These are phyloP conservation scores for Glycyrrhiza uralensis DNA, from an alignment of 306 rosid genomes.

Conservation along the genomic window DNA sequence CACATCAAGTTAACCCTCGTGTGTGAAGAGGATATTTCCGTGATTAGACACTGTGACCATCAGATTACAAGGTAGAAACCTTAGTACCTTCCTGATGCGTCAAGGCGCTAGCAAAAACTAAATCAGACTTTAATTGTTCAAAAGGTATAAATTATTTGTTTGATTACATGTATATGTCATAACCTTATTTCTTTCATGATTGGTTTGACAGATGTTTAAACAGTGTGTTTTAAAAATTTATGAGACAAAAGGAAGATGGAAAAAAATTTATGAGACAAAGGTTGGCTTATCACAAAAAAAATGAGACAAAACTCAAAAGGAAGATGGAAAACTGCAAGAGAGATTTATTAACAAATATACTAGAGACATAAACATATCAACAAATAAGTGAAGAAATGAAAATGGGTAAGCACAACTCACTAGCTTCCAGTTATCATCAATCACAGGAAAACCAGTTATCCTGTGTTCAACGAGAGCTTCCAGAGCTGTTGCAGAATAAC, in stretches of 20 bases:
- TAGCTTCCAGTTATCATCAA: constrained; percentile 84
- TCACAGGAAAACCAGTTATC: constrained; percentile 96
- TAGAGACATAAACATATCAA: neutral
- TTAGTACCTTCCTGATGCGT: neutral
- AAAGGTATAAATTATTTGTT: neutral
- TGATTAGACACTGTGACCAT: neutral
- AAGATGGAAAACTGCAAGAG: neutral
- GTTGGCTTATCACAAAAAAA: too few relatives aligned
- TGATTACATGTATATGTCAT: neutral
- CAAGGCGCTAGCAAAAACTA: neutral
- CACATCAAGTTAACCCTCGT: neutral
- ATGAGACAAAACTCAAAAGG: too few relatives aligned
- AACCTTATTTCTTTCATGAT: neutral
- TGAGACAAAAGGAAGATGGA: neutral
- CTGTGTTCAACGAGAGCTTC: constrained; percentile 85
- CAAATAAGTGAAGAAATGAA: neutral
- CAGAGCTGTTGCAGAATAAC: constrained; percentile 63
- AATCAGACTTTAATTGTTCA: neutral
- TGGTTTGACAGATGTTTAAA: constrained; percentile 16
- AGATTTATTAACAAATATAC: neutral
- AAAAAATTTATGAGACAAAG: too few relatives aligned
- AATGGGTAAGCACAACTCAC: constrained; percentile 43
- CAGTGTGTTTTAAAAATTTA: neutral
- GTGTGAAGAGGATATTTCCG: neutral
- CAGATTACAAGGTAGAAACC: neutral